These are phyloP conservation scores for Gamarada debralockiae DNA, from an alignment of 495 filamentous ascomycete species.

Conservation along the genomic window DNA sequence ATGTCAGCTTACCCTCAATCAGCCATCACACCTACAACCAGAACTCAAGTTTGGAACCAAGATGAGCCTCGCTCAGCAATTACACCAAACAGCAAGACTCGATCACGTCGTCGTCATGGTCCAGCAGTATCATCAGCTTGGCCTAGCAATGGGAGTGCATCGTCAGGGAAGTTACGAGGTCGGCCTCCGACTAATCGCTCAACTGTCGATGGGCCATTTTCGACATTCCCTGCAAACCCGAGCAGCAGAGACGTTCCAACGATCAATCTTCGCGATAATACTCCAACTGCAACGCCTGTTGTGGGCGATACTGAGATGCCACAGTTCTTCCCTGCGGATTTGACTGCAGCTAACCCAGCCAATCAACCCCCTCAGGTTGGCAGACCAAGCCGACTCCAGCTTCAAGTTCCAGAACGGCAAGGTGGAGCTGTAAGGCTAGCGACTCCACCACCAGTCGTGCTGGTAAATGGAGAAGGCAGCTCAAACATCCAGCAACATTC, in stretches of 20 bases:
- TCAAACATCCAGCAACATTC: conserved; percentile 1
- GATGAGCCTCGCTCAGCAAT: conserved; percentile 68
- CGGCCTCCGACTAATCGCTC: conserved; percentile 79
- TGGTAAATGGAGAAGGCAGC: conserved; percentile 51
- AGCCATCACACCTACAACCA: conserved; percentile 61
- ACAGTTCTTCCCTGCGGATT: conserved; percentile 30
- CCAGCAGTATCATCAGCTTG: conserved; percentile 95
- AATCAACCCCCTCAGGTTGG: conserved; percentile 18
- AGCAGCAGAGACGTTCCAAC: conserved; percentile 30
- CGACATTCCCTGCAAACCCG: conserved; percentile 78
- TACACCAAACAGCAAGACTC: conserved; percentile 54
- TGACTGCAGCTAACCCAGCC: conserved; percentile 9
- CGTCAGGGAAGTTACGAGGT: conserved; percentile 66
- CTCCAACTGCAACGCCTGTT: conserved; percentile 29
- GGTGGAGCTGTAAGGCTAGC: conserved; percentile 74
- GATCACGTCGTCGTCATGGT: conserved; percentile 72
- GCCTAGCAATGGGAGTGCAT: conserved; percentile 63
- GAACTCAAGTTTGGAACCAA: conserved; percentile 38
- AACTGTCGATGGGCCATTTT: conserved; percentile 74
- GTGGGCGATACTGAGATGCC: conserved; percentile 22
- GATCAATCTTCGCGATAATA: conserved; percentile 26
- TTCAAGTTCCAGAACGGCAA: conserved; percentile 76
- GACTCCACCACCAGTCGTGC: conserved; percentile 52
- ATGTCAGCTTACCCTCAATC: conserved; percentile 72
- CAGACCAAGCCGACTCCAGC: conserved; percentile 55